Conservation (phyloP, 2,329 filamentous ascomycete species). For the Ilyonectria robusta region DNA sequence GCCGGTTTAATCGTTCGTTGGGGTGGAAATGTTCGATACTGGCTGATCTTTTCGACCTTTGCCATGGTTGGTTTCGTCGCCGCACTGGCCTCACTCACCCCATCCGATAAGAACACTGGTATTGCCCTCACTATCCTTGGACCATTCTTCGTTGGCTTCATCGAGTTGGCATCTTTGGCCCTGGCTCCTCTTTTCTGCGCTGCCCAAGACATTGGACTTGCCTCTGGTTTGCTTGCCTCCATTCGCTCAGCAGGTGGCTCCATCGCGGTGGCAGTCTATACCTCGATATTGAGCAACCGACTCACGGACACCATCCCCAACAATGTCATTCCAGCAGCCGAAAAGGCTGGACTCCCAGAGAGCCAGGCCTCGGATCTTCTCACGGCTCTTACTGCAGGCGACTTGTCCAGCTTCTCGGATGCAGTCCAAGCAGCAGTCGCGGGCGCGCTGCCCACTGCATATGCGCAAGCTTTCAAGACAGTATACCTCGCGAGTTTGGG, state of each 20-base stretch:
- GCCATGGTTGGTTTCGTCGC: slow-evolving; percentile 55
- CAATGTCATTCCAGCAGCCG: slow-evolving; percentile 52
- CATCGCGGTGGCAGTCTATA: slow-evolving; percentile 57
- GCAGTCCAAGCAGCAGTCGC: slow-evolving; percentile 50
- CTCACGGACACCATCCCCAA: slow-evolving; percentile 53
- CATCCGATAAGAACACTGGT: slow-evolving; percentile 48
- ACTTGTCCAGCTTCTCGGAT: slow-evolving; percentile 51
- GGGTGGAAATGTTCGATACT: slow-evolving; percentile 54
- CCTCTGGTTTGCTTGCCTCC: slow-evolving; percentile 57
- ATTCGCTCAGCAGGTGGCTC: slow-evolving; percentile 56
- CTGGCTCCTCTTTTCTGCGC: slow-evolving; percentile 56
- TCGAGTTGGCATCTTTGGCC: slow-evolving; percentile 53
- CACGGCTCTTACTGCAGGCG: slow-evolving; percentile 47
- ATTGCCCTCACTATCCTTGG: slow-evolving; percentile 55
- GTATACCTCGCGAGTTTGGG: slow-evolving; percentile 57
- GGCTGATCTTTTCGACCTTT: slow-evolving; percentile 55
- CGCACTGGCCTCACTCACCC: slow-evolving; percentile 52
- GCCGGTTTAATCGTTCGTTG: slow-evolving; percentile 52
- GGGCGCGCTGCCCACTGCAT: slow-evolving; percentile 50
- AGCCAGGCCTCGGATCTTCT: slow-evolving; percentile 52
- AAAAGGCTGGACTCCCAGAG: slow-evolving; percentile 54
- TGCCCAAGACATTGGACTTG: slow-evolving; percentile 57
- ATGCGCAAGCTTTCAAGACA: slow-evolving; percentile 57
- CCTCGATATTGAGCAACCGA: slow-evolving; percentile 56
- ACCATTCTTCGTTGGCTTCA: slow-evolving; percentile 55